Conservation (phyloP, 768 basidiomycete genomes). For the Mycena vulgaris region DNA sequence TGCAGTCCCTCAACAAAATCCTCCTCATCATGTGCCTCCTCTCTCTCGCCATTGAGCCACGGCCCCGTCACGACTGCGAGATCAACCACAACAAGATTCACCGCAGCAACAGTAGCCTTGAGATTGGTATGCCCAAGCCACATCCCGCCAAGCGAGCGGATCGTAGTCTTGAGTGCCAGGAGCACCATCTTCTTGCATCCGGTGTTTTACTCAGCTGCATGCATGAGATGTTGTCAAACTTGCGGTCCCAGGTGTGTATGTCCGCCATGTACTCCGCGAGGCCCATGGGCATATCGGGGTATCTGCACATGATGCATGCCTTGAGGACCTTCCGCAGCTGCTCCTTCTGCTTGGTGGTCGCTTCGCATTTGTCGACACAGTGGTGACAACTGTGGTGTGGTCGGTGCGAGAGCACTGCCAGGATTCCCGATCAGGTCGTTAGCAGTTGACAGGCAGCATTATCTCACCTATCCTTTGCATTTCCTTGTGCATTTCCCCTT, state of each 20-base stretch:
- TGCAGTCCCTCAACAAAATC: background rate
- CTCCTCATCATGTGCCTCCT: background rate
- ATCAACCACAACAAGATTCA: no score
- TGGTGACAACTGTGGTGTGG: no score
- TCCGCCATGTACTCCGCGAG: no score
- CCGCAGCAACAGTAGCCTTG: constrained; percentile 6
- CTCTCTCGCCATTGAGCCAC: no score
- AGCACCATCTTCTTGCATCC: background rate
- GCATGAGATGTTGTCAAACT: no score
- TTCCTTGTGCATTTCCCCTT: background rate
- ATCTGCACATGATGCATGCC: no score
- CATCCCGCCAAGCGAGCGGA: background rate
- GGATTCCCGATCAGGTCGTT: background rate
- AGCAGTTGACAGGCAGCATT: background rate
- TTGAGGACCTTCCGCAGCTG: no score
- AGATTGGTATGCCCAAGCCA: background rate
- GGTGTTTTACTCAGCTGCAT: constrained; percentile 8
- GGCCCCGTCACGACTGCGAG: background rate
- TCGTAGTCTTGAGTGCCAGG: background rate
- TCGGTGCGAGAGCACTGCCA: no score
- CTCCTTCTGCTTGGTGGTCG: no score
- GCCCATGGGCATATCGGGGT: no score
- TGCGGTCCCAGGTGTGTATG: no score
- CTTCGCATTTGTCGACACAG: no score
- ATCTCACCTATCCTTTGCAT: background rate